Evolutionary conservation across 306 rosid genomes (phyloP).

Genomic region (Astragalus glycyphyllos): DNA sequence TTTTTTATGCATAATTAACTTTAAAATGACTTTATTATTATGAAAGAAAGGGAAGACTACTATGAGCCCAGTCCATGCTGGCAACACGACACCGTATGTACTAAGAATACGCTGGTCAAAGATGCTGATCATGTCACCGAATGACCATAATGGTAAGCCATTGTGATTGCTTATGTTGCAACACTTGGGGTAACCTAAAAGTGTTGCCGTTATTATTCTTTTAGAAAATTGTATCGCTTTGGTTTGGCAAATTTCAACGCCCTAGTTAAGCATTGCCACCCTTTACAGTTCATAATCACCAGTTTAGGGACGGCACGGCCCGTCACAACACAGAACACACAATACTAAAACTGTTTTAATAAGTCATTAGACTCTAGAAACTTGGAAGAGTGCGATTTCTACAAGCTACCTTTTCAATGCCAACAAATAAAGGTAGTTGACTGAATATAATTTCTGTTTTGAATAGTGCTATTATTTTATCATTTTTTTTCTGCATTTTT

Average conservation of each 20-base stretch:
- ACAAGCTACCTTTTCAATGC: background rate
- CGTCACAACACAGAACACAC: too few species aligned
- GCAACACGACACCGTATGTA: background rate
- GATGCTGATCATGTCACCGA: background rate
- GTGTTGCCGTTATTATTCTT: background rate
- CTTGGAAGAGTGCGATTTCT: background rate
- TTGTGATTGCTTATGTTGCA: too few species aligned
- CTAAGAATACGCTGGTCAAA: background rate
- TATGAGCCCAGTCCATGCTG: background rate
- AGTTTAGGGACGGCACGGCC: background rate
- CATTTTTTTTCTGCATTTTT: background rate
- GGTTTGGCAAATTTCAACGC: background rate
- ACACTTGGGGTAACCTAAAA: background rate
- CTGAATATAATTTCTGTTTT: background rate
- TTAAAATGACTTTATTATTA: too few species aligned
- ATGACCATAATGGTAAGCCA: background rate
- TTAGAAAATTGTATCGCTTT: too few species aligned
- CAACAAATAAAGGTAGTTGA: background rate
- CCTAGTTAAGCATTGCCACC: background rate
- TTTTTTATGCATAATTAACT: too few species aligned
- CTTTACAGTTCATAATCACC: background rate
- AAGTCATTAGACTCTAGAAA: slow-evolving; percentile 16
- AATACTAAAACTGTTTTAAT: background rate
- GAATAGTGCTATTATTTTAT: background rate
- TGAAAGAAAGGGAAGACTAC: background rate